These are phyloP conservation scores for Sphagnum contortum DNA, from an alignment of 225 moss, liverwort and hornwort genomes.

Conservation along the genomic window DNA sequence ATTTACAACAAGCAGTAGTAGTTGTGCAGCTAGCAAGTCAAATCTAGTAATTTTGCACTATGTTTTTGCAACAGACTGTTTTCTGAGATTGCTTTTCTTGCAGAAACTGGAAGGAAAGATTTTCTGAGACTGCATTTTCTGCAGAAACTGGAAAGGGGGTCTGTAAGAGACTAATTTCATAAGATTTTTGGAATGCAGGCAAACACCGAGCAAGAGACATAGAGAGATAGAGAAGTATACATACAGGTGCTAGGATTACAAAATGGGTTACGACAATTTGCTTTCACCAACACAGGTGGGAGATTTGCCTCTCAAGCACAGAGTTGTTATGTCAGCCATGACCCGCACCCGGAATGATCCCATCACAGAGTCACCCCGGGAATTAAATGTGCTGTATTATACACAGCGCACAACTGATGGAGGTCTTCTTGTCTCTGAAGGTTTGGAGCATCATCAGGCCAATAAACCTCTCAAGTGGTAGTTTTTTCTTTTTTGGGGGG, in stretches of 20 bases:
- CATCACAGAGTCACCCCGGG: slow-evolving; percentile 23
- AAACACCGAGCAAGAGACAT: no score
- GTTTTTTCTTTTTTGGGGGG: neutral
- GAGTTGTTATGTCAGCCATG: slow-evolving; percentile 35
- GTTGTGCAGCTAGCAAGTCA: no score
- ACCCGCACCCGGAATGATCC: slow-evolving; percentile 36
- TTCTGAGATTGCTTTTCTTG: no score
- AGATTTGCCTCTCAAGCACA: slow-evolving; percentile 12
- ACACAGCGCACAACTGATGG: slow-evolving; percentile 27
- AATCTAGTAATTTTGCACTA: no score
- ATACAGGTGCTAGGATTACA: neutral
- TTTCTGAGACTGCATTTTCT: no score
- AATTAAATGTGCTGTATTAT: slow-evolving; percentile 24
- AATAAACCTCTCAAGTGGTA: neutral
- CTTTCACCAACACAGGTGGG: slow-evolving; percentile 10
- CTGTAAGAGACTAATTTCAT: no score
- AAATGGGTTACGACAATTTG: slow-evolving; percentile 11
- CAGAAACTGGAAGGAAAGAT: no score
- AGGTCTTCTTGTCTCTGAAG: slow-evolving; percentile 23
- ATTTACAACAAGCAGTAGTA: no score
- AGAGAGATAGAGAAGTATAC: no score
- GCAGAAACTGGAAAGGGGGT: no score
- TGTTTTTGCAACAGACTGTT: no score
- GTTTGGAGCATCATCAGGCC: neutral
- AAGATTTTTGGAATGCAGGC: no score